phyloP scores from a whole-genome alignment of 2,329 filamentous ascomycete genomes.

The Penicillium sclerotiorum region DNA sequence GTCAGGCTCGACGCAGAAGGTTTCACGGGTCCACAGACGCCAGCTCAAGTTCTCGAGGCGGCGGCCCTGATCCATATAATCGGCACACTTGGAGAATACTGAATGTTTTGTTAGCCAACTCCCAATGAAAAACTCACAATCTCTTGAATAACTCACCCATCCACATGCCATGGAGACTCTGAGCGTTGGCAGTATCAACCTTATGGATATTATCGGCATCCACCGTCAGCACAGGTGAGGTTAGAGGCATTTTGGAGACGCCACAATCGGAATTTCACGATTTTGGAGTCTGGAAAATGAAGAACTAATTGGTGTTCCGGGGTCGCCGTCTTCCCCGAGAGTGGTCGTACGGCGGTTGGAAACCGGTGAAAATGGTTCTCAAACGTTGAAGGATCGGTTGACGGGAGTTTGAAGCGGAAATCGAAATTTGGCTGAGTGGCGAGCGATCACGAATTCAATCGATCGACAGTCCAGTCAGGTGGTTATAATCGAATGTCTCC shows the following conservation, averaged over 20 bases:
- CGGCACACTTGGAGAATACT: conserved; percentile 95
- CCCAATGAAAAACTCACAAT: neutral
- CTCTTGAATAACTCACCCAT: conserved; percentile 67
- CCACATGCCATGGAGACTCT: conserved; percentile 96
- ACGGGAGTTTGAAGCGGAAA: conserved; percentile 9
- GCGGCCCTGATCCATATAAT: conserved; percentile 89
- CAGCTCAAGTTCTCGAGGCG: conserved; percentile 94
- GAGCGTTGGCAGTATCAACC: conserved; percentile 88
- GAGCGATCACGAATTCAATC: conserved; percentile 22
- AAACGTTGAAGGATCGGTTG: conserved; percentile 15
- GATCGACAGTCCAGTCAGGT: conserved; percentile 18
- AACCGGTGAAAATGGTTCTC: conserved; percentile 20
- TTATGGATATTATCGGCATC: conserved; percentile 91
- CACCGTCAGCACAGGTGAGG: conserved; percentile 85
- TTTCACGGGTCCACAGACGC: conserved; percentile 93
- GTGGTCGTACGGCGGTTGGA: conserved; percentile 46
- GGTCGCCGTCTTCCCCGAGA: conserved; percentile 48
- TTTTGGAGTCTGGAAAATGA: conserved; percentile 2
- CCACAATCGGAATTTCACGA: conserved; percentile 25
- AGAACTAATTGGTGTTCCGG: conserved; percentile 34
- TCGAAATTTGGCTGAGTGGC: conserved; percentile 19
- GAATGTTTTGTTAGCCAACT: conserved; percentile 26
- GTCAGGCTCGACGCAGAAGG: conserved; percentile 77
- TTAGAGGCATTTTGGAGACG: conserved; percentile 72
- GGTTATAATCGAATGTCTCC: conserved; percentile 21